Percentiles rank a stretch among this genome's conserved stretches.
Conservation (phyloP, 768 basidiomycete species). For the Pholiota microspora region DNA sequence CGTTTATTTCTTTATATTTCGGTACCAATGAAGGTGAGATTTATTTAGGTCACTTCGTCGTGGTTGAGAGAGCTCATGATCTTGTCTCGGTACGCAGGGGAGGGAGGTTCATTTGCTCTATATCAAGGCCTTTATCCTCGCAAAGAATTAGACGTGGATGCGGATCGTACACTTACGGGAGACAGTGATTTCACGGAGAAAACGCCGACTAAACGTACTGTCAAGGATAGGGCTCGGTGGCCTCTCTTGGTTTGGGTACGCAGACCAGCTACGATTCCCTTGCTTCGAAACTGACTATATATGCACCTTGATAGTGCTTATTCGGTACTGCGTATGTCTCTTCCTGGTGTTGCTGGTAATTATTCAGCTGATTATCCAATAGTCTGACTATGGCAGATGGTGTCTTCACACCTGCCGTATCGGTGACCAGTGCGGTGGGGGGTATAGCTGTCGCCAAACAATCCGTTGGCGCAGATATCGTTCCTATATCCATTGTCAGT, state of each 20-base stretch:
- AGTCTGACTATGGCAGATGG: conserved; percentile 69
- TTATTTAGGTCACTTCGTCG: conserved; percentile 7
- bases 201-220: conserved; percentile 14
- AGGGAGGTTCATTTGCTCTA: conserved; percentile 68
- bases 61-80: not conserved
- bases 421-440: conserved; percentile 63
- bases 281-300: not conserved
- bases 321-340: conserved; percentile 51
- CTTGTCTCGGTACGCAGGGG: conserved; percentile 34
- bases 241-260: conserved; percentile 57
- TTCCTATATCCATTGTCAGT: conserved; percentile 58
- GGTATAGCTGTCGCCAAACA: conserved; percentile 66
- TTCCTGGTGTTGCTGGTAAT: not conserved
- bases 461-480: conserved; percentile 41
- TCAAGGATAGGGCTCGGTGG: conserved; percentile 38
- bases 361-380: not conserved
- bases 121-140: conserved; percentile 61
- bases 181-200: conserved; percentile 30
- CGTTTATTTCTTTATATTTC: conserved; percentile 38
- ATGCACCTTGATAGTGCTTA: conserved; percentile 38
- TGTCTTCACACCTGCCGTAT: conserved; percentile 66
- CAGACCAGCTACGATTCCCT: not conserved
- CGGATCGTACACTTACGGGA: conserved; percentile 53
- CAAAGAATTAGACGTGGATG: conserved; percentile 39
- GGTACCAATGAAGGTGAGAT: conserved; percentile 46